Evolutionary conservation across 129 eudicot species (phyloP).

Genomic region (Tanacetum coccineum): DNA sequence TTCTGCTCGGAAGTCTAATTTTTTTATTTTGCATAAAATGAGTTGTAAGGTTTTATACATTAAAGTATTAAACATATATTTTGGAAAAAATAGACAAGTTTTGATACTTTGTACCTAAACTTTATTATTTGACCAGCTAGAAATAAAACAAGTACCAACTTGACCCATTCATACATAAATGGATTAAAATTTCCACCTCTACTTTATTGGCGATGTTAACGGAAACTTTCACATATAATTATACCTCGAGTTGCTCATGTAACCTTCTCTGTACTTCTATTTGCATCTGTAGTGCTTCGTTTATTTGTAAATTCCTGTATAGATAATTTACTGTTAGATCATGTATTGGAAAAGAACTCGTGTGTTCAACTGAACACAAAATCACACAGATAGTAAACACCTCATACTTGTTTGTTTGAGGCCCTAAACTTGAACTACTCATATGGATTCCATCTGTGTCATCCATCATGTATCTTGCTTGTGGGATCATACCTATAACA

Average conservation of each 20-base stretch:
- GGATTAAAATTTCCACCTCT: neutral
- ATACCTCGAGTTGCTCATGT: constrained; percentile 97
- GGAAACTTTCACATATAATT: constrained; percentile 2
- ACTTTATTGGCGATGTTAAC: neutral
- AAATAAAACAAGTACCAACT: too few relatives aligned
- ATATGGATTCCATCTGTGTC: constrained; percentile 46
- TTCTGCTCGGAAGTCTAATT: neutral
- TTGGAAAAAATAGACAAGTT: neutral
- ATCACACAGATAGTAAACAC: neutral
- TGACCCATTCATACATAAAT: neutral
- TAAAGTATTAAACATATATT: neutral
- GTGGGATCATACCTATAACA: constrained; percentile 31
- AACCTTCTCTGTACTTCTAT: constrained; percentile 75
- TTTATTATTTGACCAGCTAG: too few relatives aligned
- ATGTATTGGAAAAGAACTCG: neutral
- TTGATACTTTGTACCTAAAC: neutral
- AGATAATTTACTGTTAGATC: constrained; percentile 13
- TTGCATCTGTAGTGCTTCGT: constrained; percentile 88
- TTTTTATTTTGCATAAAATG: too few relatives aligned
- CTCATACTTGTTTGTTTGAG: constrained; percentile 67
- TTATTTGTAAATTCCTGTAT: constrained; percentile 61
- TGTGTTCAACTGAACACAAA: constrained; percentile 18
- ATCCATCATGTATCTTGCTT: constrained; percentile 32
- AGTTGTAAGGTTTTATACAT: too few relatives aligned
- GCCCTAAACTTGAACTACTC: too few relatives aligned